These are phyloP conservation scores for Capronia epimyces DNA, from an alignment of 2,329 filamentous ascomycete species.

Conservation along the genomic window DNA sequence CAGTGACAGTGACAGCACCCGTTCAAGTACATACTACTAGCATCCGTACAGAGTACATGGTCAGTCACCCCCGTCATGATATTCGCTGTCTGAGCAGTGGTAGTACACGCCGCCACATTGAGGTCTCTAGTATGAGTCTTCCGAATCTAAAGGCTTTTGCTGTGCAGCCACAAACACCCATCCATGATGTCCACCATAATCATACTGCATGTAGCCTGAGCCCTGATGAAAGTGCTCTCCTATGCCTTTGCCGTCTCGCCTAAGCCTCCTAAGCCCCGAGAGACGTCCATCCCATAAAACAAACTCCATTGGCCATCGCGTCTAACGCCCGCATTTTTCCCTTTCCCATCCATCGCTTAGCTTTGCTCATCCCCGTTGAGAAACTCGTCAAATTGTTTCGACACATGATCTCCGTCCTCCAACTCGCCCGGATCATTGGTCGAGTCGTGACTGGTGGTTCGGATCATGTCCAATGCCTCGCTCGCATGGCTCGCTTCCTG, in stretches of 20 bases:
- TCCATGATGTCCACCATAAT: neutral
- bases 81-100: neutral
- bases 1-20: neutral
- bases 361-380: conserved; percentile 22
- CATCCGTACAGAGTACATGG: neutral
- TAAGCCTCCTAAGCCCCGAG: neutral
- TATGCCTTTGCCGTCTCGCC: no score
- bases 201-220: neutral
- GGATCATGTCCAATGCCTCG: conserved; percentile 40
- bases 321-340: no score
- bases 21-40: no score
- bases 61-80: neutral
- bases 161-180: neutral
- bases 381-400: conserved; percentile 31
- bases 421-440: conserved; percentile 28
- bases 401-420: conserved; percentile 24
- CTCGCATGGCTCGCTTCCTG: conserved; percentile 44
- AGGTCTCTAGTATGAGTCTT: neutral
- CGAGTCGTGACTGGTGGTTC: conserved; percentile 26
- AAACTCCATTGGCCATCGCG: neutral
- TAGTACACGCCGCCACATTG: neutral
- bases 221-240: neutral
- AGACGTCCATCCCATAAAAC: neutral
- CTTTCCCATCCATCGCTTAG: neutral
- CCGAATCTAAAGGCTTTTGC: neutral